Evolutionary conservation across 1,284 basidiomycete species (phyloP).

Genomic region (Puccinia brachypodii): DNA sequence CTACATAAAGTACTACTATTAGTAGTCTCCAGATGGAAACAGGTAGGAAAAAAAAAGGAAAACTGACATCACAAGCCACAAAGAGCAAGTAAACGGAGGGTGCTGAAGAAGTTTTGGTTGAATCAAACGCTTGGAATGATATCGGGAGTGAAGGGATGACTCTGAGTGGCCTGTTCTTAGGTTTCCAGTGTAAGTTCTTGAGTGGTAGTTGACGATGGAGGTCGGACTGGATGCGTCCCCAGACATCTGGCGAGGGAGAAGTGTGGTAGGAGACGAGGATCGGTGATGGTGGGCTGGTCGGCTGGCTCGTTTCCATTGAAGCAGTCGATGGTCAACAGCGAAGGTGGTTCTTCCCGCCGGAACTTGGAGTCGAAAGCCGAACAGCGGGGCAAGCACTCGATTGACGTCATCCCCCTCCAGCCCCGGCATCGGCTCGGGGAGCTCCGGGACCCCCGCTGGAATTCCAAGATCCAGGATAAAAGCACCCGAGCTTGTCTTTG

Average conservation of each 20-base stretch:
- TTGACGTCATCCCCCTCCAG: too few relatives aligned
- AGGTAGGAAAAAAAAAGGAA: not conserved
- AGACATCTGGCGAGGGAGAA: constrained; percentile 46
- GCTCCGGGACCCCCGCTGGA: too few relatives aligned
- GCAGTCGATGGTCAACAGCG: not conserved
- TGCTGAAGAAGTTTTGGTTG: constrained; percentile 54
- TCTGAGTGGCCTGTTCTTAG: constrained; percentile 67
- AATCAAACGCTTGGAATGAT: constrained; percentile 70
- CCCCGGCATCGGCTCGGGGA: too few relatives aligned
- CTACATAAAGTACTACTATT: constrained; percentile 59
- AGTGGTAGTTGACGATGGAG: constrained; percentile 71
- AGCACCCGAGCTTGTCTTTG: too few relatives aligned
- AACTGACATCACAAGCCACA: constrained; percentile 76
- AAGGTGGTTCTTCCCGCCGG: not conserved
- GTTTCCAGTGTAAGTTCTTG: constrained; percentile 86
- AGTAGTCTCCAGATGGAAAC: not conserved
- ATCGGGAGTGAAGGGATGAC: constrained; percentile 85
- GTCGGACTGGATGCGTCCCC: constrained; percentile 63
- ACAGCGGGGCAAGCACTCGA: too few relatives aligned
- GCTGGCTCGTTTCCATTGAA: not conserved
- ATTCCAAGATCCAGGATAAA: too few relatives aligned
- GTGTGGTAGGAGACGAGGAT: constrained; percentile 45
- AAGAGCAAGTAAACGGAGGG: constrained; percentile 83
- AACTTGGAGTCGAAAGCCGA: too few relatives aligned
- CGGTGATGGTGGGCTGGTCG: constrained; percentile 17